These are phyloP conservation scores for Arthrobotrys pseudoclavata DNA, from an alignment of 2,329 filamentous ascomycete species.

Conservation along the genomic window DNA sequence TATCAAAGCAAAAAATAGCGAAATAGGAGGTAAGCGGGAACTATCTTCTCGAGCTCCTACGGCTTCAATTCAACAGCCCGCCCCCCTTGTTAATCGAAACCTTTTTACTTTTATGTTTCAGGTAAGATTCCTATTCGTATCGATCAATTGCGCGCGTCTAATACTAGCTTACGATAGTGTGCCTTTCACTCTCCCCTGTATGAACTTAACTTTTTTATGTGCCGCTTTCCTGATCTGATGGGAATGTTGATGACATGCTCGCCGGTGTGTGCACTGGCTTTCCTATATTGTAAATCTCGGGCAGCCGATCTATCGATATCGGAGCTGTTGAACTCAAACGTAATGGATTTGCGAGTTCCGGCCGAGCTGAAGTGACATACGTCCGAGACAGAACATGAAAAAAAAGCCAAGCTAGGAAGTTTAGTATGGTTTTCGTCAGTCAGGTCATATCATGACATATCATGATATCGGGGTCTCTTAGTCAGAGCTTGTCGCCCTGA, in stretches of 20 bases:
- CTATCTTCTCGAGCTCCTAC: constrained; percentile 60
- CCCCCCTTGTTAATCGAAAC: constrained; percentile 4
- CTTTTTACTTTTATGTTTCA: constrained; percentile 51
- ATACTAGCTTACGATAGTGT: constrained; percentile 4
- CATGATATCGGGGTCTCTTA: constrained; percentile 21
- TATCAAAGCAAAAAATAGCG: constrained; percentile 34
- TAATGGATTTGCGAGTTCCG: constrained; percentile 25
- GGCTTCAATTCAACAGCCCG: neutral
- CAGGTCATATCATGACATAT: constrained; percentile 13
- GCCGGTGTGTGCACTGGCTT: constrained; percentile 25
- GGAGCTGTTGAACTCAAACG: constrained; percentile 38
- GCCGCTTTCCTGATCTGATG: constrained; percentile 6
- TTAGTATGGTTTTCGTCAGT: constrained; percentile 10
- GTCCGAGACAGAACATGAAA: neutral
- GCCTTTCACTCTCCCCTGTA: neutral
- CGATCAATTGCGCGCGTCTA: constrained; percentile 44
- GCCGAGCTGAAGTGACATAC: neutral
- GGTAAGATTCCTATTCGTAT: constrained; percentile 31
- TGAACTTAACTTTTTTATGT: neutral
- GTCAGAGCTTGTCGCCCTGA: constrained; percentile 21
- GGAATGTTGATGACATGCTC: constrained; percentile 11
- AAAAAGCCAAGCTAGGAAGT: constrained; percentile 7
- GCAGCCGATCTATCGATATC: constrained; percentile 55
- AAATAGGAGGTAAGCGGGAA: constrained; percentile 53
- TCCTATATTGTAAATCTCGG: constrained; percentile 42